Percentiles rank a stretch among this genome's conserved stretches.
Evolutionary conservation across 2,329 filamentous ascomycete genomes (phyloP).

Genomic region (Aspergillus versicolor): DNA sequence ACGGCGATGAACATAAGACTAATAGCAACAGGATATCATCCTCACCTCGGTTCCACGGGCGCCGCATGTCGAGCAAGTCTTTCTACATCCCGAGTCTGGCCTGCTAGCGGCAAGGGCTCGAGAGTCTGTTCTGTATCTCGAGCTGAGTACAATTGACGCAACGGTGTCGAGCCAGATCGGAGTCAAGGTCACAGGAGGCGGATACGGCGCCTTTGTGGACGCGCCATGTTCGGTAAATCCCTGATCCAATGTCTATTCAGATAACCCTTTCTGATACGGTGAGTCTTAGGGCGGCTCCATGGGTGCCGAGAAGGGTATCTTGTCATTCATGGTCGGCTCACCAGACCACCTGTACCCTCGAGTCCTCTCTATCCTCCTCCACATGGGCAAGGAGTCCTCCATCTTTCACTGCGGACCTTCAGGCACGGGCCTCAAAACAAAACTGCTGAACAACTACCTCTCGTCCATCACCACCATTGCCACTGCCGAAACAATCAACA

Average conservation of each 20-base stretch:
- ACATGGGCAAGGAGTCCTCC: neutral
- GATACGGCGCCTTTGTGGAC: neutral
- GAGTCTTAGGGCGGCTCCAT: neutral
- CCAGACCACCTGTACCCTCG: neutral
- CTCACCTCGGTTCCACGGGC: too few species aligned
- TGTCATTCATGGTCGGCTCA: neutral
- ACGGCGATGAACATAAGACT: too few species aligned
- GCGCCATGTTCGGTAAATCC: neutral
- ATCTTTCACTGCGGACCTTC: neutral
- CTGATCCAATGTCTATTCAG: neutral
- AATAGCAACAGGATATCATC: too few species aligned
- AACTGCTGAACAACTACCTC: neutral
- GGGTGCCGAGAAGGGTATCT: neutral
- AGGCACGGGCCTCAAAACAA: neutral
- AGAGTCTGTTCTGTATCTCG: neutral
- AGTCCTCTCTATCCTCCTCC: neutral
- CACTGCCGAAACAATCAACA: neutral
- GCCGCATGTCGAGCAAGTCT: neutral
- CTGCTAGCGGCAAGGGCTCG: neutral
- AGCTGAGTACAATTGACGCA: neutral
- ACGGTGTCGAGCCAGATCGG: neutral
- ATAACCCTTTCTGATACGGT: too few species aligned
- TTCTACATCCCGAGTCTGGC: neutral
- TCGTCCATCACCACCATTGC: neutral
- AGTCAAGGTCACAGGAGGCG: neutral